These are phyloP conservation scores for Flaveria brownii DNA, from an alignment of 129 eudicot genomes.

Conservation along the genomic window DNA sequence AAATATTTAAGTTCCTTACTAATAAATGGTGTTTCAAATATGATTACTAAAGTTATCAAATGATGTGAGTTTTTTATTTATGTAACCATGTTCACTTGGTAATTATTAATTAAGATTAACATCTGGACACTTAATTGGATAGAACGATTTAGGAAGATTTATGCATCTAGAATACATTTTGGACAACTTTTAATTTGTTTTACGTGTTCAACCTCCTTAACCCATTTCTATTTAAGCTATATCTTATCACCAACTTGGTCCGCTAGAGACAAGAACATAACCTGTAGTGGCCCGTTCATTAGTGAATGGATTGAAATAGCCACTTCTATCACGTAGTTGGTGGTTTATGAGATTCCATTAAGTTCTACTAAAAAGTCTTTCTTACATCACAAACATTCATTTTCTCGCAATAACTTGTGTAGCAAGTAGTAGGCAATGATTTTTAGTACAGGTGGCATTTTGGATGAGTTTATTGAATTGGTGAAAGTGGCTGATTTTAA, in stretches of 20 bases:
- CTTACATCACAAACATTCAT: background rate
- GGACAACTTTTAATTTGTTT: background rate
- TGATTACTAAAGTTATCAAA: background rate
- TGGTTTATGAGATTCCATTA: background rate
- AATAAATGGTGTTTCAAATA: background rate
- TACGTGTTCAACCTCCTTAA: background rate
- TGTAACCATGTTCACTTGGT: background rate
- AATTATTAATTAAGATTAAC: background rate
- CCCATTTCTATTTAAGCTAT: background rate
- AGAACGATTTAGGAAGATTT: background rate
- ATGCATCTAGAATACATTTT: slow-evolving; percentile 2
- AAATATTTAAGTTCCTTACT: background rate
- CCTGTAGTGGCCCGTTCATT: background rate
- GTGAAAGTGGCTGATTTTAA: background rate
- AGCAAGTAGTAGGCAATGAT: background rate
- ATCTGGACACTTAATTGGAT: background rate
- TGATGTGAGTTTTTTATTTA: background rate
- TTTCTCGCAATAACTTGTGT: background rate
- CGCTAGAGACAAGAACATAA: slow-evolving; percentile 10
- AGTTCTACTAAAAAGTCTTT: background rate
- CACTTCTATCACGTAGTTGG: background rate
- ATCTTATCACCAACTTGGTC: background rate
- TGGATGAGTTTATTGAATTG: background rate
- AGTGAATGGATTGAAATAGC: background rate
- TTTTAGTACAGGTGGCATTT: background rate